Percentiles rank a stretch among this genome's conserved stretches.
phyloP scores from a whole-genome alignment of 352 stramenopile species.

The Phytophthora nicotianae region DNA sequence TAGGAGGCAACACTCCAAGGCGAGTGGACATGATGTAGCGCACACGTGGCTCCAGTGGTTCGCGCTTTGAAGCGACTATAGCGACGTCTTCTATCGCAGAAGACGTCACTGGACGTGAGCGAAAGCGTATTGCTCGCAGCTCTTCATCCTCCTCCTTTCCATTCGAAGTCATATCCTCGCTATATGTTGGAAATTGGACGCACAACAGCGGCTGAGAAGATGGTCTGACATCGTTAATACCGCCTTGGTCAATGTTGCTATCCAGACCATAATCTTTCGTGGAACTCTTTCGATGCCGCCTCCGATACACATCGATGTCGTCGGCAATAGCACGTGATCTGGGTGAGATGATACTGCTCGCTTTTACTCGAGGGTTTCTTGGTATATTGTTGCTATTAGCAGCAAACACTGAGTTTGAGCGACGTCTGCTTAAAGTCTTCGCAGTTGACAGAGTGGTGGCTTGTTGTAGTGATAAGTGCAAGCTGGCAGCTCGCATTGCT shows the following conservation, averaged over 20 bases:
- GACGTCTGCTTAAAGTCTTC: slow-evolving; percentile 2
- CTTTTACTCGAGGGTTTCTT: slow-evolving; percentile 19
- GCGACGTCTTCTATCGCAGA: slow-evolving; percentile 47
- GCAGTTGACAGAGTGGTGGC: not conserved
- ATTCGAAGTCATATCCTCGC: slow-evolving; percentile 2
- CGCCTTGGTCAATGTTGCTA: not conserved
- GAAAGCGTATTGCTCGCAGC: slow-evolving; percentile 61
- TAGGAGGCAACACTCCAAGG: slow-evolving; percentile 50
- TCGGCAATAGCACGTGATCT: slow-evolving; percentile 19
- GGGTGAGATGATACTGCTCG: slow-evolving; percentile 34
- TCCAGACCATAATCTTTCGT: slow-evolving; percentile 1
- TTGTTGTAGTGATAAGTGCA: slow-evolving; percentile 25
- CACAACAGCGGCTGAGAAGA: slow-evolving; percentile 7
- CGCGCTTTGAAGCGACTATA: slow-evolving; percentile 37
- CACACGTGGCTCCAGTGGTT: slow-evolving; percentile 45
- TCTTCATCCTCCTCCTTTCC: slow-evolving; percentile 39
- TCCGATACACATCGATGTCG: slow-evolving; percentile 9
- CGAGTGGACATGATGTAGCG: slow-evolving; percentile 79
- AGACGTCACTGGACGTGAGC: slow-evolving; percentile 46
- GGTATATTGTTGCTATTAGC: not conserved
- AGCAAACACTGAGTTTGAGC: slow-evolving; percentile 13
- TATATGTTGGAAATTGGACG: slow-evolving; percentile 24
- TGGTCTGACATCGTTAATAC: not conserved
- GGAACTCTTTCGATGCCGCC: slow-evolving; percentile 5
- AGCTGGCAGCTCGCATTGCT: slow-evolving; percentile 43